Percentiles rank a stretch among this genome's conserved stretches.
These are phyloP conservation scores for Didymella lethalis DNA, from an alignment of 2,329 filamentous ascomycete genomes.

Conservation along the genomic window DNA sequence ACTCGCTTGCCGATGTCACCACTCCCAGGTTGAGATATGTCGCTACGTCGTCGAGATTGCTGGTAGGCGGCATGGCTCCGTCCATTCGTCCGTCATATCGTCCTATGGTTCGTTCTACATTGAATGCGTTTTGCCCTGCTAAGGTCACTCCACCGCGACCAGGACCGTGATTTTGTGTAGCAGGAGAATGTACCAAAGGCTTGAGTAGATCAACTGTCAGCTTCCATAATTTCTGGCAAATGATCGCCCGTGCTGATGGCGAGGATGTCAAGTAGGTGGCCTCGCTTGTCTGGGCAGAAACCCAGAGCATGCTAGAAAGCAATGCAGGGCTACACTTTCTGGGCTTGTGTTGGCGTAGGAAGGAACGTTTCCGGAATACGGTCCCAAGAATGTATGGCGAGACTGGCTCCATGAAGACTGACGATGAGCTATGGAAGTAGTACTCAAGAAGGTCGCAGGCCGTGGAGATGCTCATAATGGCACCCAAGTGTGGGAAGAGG, in stretches of 20 bases:
- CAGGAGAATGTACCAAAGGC: constrained; percentile 81
- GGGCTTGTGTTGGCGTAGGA: constrained; percentile 83
- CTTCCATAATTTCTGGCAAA: constrained; percentile 87
- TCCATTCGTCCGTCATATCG: constrained; percentile 55
- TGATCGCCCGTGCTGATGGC: constrained; percentile 80
- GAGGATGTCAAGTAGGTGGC: constrained; percentile 82
- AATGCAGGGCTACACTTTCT: constrained; percentile 83
- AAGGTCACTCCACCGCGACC: constrained; percentile 70
- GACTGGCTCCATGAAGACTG: constrained; percentile 84
- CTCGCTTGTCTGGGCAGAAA: constrained; percentile 90
- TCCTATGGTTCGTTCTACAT: constrained; percentile 69
- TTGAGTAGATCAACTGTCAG: constrained; percentile 84
- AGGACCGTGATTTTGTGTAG: constrained; percentile 61
- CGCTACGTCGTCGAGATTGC: constrained; percentile 84
- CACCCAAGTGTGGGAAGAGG: constrained; percentile 79
- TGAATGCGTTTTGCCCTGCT: constrained; percentile 79
- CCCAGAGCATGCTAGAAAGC: constrained; percentile 94
- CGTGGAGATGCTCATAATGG: constrained; percentile 78
- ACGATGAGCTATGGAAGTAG: constrained; percentile 90
- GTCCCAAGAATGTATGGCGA: constrained; percentile 90
- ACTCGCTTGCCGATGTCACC: constrained; percentile 90
- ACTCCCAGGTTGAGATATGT: constrained; percentile 93
- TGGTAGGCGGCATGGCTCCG: constrained; percentile 62
- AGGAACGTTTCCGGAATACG: constrained; percentile 86
- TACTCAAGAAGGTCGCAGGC: constrained; percentile 90